Evolutionary conservation across 495 filamentous ascomycete genomes (phyloP).

Genomic region (Xylaria venustula): DNA sequence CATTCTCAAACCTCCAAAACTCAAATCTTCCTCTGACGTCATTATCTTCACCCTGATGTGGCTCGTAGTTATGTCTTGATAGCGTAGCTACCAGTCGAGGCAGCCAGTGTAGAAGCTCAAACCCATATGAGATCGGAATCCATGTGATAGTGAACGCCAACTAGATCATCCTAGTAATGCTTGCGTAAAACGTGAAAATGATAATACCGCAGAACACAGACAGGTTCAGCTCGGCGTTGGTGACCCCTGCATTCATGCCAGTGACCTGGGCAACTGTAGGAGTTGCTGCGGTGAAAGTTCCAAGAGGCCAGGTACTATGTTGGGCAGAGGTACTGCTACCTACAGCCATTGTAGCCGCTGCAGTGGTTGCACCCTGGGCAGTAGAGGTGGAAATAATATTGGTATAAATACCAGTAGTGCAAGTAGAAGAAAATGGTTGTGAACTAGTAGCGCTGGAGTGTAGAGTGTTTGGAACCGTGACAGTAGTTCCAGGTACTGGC

Average conservation of each 20-base stretch:
- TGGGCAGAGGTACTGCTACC: conserved; percentile 4
- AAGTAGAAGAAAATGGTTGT: background rate
- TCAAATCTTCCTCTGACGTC: conserved; percentile 9
- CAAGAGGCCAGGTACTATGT: background rate
- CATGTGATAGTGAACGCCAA: background rate
- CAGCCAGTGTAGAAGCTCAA: background rate
- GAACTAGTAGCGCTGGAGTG: background rate
- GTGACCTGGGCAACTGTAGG: conserved; percentile 2
- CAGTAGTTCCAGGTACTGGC: conserved; percentile 5
- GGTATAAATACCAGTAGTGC: conserved; percentile 13
- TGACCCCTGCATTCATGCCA: background rate
- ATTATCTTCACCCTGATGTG: background rate
- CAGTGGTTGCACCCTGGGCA: conserved; percentile 1
- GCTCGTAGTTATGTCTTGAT: background rate
- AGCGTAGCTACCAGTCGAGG: background rate
- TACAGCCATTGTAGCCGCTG: conserved; percentile 7
- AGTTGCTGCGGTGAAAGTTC: background rate
- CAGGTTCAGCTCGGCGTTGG: background rate
- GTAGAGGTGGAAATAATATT: conserved; percentile 8
- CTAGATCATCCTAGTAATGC: conserved; percentile 3
- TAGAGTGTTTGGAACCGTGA: conserved; percentile 1
- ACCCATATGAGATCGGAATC: background rate
- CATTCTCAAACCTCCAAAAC: conserved; percentile 15
- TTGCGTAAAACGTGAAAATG: background rate
- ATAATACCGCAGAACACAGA: background rate